Evolutionary conservation across 2,329 filamentous ascomycete species (phyloP).

Genomic region (Chaetomium sp.): DNA sequence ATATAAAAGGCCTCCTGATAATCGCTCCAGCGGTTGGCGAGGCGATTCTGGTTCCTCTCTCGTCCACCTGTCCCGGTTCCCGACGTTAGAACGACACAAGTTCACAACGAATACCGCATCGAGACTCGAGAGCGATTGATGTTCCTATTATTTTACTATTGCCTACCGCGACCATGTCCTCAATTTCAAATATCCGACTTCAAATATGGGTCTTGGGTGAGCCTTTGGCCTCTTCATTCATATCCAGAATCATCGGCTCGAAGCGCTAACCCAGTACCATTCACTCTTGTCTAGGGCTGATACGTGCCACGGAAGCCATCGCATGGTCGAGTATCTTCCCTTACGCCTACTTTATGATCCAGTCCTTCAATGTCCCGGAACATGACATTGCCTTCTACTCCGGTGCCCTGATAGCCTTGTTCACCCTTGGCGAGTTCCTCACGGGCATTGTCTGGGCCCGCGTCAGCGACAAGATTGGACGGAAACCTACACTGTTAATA

Average conservation of each 20-base stretch:
- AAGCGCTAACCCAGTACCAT: not conserved
- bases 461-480: slow-evolving; percentile 10
- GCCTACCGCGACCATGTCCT: slow-evolving; percentile 1
- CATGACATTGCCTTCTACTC: slow-evolving; percentile 10
- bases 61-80: no score
- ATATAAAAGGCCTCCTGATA: no score
- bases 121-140: no score
- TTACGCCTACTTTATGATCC: slow-evolving; percentile 13
- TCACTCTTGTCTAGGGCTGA: slow-evolving; percentile 5
- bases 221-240: not conserved
- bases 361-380: slow-evolving; percentile 8
- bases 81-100: no score
- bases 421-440: slow-evolving; percentile 12
- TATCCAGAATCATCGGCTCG: not conserved
- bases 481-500: slow-evolving; percentile 8
- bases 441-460: slow-evolving; percentile 12
- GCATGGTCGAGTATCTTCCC: slow-evolving; percentile 13
- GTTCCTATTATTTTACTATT: no score
- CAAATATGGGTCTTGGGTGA: slow-evolving; percentile 13
- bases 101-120: no score
- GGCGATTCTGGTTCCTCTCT: no score
- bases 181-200: slow-evolving; percentile 5
- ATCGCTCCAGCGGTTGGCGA: no score
- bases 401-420: slow-evolving; percentile 2
- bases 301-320: slow-evolving; percentile 12